Evolutionary conservation across 331 rosid genomes (phyloP), one percentile per base, ranked within the genome.

Genomic region (Acacia concinna): DNA sequence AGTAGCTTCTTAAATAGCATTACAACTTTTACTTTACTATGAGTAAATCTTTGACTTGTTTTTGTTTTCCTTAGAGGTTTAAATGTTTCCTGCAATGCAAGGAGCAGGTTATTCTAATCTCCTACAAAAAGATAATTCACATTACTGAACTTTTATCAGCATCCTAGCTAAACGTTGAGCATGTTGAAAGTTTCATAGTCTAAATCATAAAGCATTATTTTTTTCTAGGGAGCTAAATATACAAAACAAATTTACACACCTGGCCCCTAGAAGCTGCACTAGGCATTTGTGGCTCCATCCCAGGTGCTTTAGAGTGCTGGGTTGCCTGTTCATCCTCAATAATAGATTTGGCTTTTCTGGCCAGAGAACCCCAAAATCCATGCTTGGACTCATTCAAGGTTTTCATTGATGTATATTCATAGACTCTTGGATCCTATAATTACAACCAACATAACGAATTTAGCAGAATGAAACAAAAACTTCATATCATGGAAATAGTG

Each of bases 291-390:
- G 78, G 87, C 82, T 82, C 78, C 69, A 74, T 63, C 34, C 73
- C 87, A 37, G 90, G 85, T 46, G 77, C 56, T 75, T 86, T 88
- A 71, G 87, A 77, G 68, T 83, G 79, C 80, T 17, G 89, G 43
- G 73, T 85, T 78, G 8, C 86, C 79, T 78, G 81, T 44, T 93
- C 97, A 46, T 95, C 98, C 47, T 93, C 99, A 31, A 95, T 78
- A 80, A 95, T 85, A 35, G 97, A 88, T 74, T 95, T 95, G 64
- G 99, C 98, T 81, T 95, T 95, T 85, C 98, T 88, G 67, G 98
- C 97, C 65, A 95, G 84, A 74, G 41, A 88, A 81, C 97, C 93
- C 99, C 99, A 95, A 82, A 95, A 91, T 59, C 99, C 96, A 78
- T 87, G 88, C 67, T 95, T 95, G 82, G 98, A 79, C 83, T 95